Evolutionary conservation across 1,284 basidiomycete genomes (phyloP), one percentile per base, ranked within the genome.

Genomic region (Caloboletus firmus): DNA sequence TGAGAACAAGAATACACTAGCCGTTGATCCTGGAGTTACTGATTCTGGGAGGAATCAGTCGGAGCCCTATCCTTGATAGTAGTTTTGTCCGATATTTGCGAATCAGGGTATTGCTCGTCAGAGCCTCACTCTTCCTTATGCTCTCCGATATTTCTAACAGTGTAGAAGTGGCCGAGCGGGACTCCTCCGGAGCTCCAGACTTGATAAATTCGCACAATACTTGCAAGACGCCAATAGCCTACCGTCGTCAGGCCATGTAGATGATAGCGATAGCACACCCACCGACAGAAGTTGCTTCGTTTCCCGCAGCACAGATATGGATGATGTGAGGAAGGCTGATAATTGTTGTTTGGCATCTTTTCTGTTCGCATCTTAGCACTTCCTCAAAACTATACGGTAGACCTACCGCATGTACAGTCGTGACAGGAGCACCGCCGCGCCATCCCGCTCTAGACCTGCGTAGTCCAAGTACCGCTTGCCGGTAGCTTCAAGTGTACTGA

Each of bases 381-480:
- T 22, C 10, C 31, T 22, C 30, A 17, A 56, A 47, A 32, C 30
- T 8, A 45, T 43, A 28, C 28, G 11, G 18, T 45, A 30, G 6
- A 49, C 75, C 35, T 67, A 91, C 91, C 92, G 86, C 70, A 82
- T 84, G 61, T 91, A 95, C 12, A 93, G 73, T 39, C 84, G 79
- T 5, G 91, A 85, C 10, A 96, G 76, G 40, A 94, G 70, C 31
- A 84, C 70, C 8, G 82, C 85, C 52, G 85, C 89, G n/a, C 82
- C 86, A 56, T 94, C 89, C 22, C 92, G 78, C 64, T 95, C 93
- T 47, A 94, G 74, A 4, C 93, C 93, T 12, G 92, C 83, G 35
- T 79, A 82, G 8, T 72, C 68, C 5, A 96, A 74, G 57, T 87
- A 83, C 20, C 68, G 65, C 60, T 84, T 85, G 0, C 83, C 89